A percentile compares a stretch with the other conserved stretches of the same genome.
These are phyloP conservation scores for Hypoxylon sp. DNA, from an alignment of 2,329 filamentous ascomycete genomes.

Conservation along the genomic window DNA sequence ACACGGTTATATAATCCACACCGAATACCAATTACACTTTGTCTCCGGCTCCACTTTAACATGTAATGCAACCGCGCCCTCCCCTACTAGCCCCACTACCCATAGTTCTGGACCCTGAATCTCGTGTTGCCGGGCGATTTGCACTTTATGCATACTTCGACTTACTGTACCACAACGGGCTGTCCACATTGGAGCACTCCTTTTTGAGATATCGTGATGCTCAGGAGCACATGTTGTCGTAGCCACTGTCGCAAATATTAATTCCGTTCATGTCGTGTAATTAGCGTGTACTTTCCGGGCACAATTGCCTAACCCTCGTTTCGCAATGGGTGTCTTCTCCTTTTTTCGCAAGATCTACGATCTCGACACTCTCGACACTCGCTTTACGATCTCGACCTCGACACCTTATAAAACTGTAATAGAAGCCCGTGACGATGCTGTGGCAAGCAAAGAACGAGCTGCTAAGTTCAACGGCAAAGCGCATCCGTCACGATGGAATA, in stretches of 20 bases:
- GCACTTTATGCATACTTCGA: slow-evolving; percentile 9
- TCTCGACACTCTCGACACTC: slow-evolving; percentile 73
- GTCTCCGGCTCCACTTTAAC: slow-evolving; percentile 24
- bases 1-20: slow-evolving; percentile 11
- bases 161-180: slow-evolving; percentile 24
- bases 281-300: slow-evolving; percentile 35
- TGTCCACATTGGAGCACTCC: slow-evolving; percentile 8
- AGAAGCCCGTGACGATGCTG: slow-evolving; percentile 64
- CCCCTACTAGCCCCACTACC: slow-evolving; percentile 31
- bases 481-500: slow-evolving; percentile 83
- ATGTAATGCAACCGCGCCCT: slow-evolving; percentile 19
- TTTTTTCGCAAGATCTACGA: slow-evolving; percentile 69
- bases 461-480: slow-evolving; percentile 62
- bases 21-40: background rate
- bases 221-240: slow-evolving; percentile 13
- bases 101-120: slow-evolving; percentile 23
- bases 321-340: slow-evolving; percentile 58
- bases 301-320: slow-evolving; percentile 35
- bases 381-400: slow-evolving; percentile 77
- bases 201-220: slow-evolving; percentile 28
- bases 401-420: slow-evolving; percentile 74
- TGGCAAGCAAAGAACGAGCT: slow-evolving; percentile 58
- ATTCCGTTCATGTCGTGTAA: slow-evolving; percentile 40
- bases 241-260: slow-evolving; percentile 20
- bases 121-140: slow-evolving; percentile 30